Base-by-base conservation (phyloP, 2,329 filamentous ascomycete genomes). In the Pseudocercospora cruenta region DNA sequence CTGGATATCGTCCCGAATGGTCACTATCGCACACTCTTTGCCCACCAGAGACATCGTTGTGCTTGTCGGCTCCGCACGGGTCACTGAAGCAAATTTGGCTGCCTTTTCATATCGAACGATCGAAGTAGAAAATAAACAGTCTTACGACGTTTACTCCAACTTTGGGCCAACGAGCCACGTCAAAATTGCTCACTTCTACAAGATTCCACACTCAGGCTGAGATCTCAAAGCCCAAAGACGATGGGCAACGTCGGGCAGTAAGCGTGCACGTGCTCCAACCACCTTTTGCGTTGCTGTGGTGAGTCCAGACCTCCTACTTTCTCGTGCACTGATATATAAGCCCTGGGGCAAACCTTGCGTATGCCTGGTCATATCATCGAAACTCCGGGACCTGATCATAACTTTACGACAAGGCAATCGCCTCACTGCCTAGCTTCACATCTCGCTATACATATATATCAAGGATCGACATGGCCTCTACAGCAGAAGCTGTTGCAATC, bases 211-310 rank as follows among this genome's bases (percentile, higher is more conserved):
- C 51, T 55, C 22, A 19, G 26, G 3, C 51, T 33, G 51, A 55
- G 51, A 55, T 55, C 26, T n/a, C 24, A 22, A 10, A 28, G 51
- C 51, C 51, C 51, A 26, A 31, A 1, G 24, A 19, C 5, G 51
- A 55, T 55, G 47, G 47, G 14, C 47, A 51, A 8, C 47, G 19
- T 51, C 51, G 51, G 51, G 51, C 51, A 7, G 51, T 55, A 55
- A 55, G 31, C 55, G 55, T 58, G 55, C 55, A 43, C 55, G 55
- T 43, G 55, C 55, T 58, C 51, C 51, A 55, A 55, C 51, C 26
- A 55, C 16, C 24, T 43, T 58, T 16, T 36, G 55, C 31, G 55
- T 58, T 43, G 31, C 55, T 26, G 12, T 14, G 55, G 7, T 43
- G 31, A 58, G 55, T 58, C 55, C 55, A 58, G 31, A 58, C 55